Conservation (phyloP, 371 early-diverging fungal species). For the Capniomyces stellatus region DNA sequence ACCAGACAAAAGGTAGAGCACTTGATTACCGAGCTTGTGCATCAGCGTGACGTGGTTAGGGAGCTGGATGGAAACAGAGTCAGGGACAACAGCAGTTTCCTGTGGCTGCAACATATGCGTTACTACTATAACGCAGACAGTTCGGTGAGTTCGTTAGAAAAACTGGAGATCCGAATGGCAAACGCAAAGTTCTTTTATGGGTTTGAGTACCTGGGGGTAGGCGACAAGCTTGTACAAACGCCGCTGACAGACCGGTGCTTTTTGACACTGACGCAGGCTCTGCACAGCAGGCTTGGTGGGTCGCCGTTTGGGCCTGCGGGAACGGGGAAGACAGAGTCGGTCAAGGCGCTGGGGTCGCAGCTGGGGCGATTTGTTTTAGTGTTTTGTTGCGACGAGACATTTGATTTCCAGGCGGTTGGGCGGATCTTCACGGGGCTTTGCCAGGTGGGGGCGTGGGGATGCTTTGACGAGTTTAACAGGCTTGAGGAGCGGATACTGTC, state of each 20-base stretch:
- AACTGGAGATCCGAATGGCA: slow-evolving; percentile 76
- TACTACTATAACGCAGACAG: slow-evolving; percentile 47
- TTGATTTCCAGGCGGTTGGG: slow-evolving; percentile 98
- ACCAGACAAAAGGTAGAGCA: slow-evolving; percentile 91
- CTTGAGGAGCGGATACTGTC: slow-evolving; percentile 93
- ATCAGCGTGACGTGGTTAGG: slow-evolving; percentile 89
- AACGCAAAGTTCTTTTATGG: slow-evolving; percentile 89
- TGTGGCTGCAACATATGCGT: slow-evolving; percentile 95
- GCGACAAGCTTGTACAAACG: slow-evolving; percentile 93
- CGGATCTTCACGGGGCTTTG: slow-evolving; percentile 97
- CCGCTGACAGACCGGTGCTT: slow-evolving; percentile 96
- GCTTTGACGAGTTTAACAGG: slow-evolving; percentile 99
- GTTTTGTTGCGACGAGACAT: slow-evolving; percentile 98
- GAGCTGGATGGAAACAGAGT: slow-evolving; percentile 38
- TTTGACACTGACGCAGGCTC: slow-evolving; percentile 90
- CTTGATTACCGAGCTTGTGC: slow-evolving; percentile 93
- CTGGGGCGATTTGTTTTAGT: slow-evolving; percentile 94
- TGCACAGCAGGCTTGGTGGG: slow-evolving; percentile 82
- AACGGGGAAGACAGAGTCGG: slow-evolving; percentile 97
- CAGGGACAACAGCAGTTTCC: slow-evolving; percentile 54
- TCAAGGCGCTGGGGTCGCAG: slow-evolving; percentile 91
- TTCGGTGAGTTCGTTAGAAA: slow-evolving; percentile 41
- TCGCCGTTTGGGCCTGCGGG: slow-evolving; percentile 96
- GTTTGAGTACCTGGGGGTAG: slow-evolving; percentile 92
- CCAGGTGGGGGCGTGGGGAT: slow-evolving; percentile 97